Conservation (phyloP, 176 grass and related monocot species). For the Calamus simplicifolius region DNA sequence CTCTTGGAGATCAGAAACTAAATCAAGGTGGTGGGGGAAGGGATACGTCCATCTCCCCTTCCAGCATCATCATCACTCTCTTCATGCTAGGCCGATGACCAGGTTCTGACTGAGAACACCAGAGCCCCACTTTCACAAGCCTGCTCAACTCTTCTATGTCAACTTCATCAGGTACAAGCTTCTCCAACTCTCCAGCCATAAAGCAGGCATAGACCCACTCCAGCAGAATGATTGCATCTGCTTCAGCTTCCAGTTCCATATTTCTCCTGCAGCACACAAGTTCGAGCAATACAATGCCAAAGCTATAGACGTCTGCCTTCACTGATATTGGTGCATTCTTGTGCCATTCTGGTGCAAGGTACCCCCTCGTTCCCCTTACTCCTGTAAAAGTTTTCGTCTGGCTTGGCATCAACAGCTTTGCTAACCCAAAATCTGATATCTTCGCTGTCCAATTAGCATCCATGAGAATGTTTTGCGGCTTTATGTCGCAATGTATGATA, state of each 20-base stretch:
- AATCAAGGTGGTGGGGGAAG: no score
- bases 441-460: constrained; percentile 29
- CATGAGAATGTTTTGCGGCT: constrained; percentile 52
- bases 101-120: no score
- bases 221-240: constrained; percentile 2
- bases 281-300: constrained; percentile 53
- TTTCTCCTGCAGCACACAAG: constrained; percentile 14
- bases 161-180: no score
- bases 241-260: constrained; percentile 11
- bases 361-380: constrained; percentile 34
- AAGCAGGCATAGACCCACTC: constrained; percentile 28
- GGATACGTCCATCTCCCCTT: no score
- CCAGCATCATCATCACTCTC: no score
- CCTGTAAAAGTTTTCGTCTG: constrained; percentile 34
- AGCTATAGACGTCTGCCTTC: constrained; percentile 49
- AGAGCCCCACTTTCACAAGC: no score
- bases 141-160: no score
- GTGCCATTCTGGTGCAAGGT: constrained; percentile 45
- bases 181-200: not conserved
- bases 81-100: no score
- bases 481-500: constrained; percentile 53
- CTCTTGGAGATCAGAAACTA: no score
- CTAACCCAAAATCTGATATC: constrained; percentile 49
- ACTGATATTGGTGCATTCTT: constrained; percentile 21
- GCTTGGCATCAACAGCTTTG: constrained; percentile 32